These are phyloP conservation scores for Beauveria caledonica DNA, from an alignment of 2,329 filamentous ascomycete species.

Conservation along the genomic window DNA sequence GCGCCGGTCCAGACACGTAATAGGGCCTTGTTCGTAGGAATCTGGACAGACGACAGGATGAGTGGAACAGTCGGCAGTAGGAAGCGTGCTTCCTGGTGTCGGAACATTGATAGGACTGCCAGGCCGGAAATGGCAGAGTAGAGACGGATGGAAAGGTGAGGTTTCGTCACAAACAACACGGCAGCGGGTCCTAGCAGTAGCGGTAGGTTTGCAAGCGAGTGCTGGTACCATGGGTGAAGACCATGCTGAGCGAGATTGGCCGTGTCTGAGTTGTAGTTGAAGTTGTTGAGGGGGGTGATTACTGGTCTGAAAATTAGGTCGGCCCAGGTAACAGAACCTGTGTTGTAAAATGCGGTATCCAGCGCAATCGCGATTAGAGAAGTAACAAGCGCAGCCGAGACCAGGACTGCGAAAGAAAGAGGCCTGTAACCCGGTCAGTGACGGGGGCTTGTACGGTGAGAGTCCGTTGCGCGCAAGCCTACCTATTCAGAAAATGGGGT, in stretches of 20 bases:
- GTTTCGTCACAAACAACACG: conserved; percentile 49
- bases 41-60: conserved; percentile 62
- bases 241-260: conserved; percentile 68
- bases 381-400: conserved; percentile 58
- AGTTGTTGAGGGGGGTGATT: conserved; percentile 70
- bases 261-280: conserved; percentile 63
- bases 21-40: conserved; percentile 48
- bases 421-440: conserved; percentile 34
- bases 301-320: conserved; percentile 57
- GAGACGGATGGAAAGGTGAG: conserved; percentile 52
- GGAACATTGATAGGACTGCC: conserved; percentile 62
- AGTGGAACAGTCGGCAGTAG: conserved; percentile 67
- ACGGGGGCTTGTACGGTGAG: background rate
- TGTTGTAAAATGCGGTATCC: conserved; percentile 78
- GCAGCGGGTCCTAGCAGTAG: conserved; percentile 64
- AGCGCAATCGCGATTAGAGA: conserved; percentile 65
- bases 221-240: conserved; percentile 71
- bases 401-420: conserved; percentile 53
- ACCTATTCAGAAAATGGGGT: conserved; percentile 79
- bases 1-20: conserved; percentile 46
- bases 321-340: conserved; percentile 54
- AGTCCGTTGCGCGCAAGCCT: conserved; percentile 24
- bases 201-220: conserved; percentile 62
- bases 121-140: conserved; percentile 69
- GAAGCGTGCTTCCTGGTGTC: conserved; percentile 75